Percentiles rank a stretch among this genome's conserved stretches.
phyloP scores from a whole-genome alignment of 768 basidiomycete species.

The Tremella yokohamensis region DNA sequence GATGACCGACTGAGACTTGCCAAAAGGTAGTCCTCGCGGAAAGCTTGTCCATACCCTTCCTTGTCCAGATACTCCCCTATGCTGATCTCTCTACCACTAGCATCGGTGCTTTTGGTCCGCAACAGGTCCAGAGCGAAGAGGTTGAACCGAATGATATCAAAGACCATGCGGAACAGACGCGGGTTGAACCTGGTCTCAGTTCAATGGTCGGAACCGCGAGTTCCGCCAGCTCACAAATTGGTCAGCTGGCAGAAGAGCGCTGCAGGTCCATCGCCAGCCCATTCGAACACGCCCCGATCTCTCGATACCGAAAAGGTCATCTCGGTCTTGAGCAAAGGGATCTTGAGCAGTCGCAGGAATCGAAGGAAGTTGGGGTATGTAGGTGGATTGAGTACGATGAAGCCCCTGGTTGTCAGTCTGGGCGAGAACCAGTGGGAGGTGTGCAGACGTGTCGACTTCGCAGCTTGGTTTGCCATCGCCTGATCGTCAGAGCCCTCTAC shows the following conservation, averaged over 20 bases:
- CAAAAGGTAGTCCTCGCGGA: constrained; percentile 71
- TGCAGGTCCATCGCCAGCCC: constrained; percentile 65
- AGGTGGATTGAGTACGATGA: constrained; percentile 70
- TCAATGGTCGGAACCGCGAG: too few relatives aligned
- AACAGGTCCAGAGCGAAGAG: constrained; percentile 61
- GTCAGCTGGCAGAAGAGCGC: constrained; percentile 66
- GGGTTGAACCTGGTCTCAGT: constrained; percentile 40
- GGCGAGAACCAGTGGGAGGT: neutral
- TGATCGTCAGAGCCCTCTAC: constrained; percentile 8
- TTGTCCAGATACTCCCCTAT: constrained; percentile 61
- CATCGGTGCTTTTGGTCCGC: constrained; percentile 28
- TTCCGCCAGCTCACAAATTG: constrained; percentile 49
- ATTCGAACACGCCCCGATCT: constrained; percentile 67
- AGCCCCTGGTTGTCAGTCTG: constrained; percentile 54
- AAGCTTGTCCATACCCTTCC: constrained; percentile 65
- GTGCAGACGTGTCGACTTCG: constrained; percentile 67
- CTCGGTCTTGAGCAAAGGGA: constrained; percentile 60
- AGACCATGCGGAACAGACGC: constrained; percentile 47
- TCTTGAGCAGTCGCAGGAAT: constrained; percentile 59
- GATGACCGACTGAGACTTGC: constrained; percentile 52
- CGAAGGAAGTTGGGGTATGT: constrained; percentile 76
- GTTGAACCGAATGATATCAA: constrained; percentile 63
- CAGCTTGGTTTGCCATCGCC: constrained; percentile 51
- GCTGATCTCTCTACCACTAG: constrained; percentile 49
- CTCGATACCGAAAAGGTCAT: constrained; percentile 78